phyloP scores from a whole-genome alignment of 805 yeast genomes.

The Wickerhamiella nectarea region DNA sequence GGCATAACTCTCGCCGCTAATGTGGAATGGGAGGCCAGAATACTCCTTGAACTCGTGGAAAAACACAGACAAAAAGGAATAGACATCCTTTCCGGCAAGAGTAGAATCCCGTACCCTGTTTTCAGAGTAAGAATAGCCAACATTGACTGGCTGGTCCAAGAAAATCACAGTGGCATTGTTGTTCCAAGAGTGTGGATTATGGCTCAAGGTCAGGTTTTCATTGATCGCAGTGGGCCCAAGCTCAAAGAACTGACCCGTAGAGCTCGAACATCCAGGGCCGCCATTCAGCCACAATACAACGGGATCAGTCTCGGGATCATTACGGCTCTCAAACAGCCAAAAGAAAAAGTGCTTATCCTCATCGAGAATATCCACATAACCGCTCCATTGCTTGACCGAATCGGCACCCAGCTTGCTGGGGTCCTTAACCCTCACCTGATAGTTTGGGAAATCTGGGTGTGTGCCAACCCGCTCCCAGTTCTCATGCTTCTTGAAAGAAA shows the following conservation, averaged over 20 bases:
- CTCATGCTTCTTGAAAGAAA: background rate
- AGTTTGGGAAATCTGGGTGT: constrained; percentile 21
- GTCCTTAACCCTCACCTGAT: constrained; percentile 47
- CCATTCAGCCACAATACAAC: constrained; percentile 85
- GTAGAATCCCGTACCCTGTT: constrained; percentile 13
- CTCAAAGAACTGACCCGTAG: constrained; percentile 86
- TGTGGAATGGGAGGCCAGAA: constrained; percentile 51
- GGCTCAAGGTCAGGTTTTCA: constrained; percentile 54
- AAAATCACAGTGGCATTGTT: constrained; percentile 81
- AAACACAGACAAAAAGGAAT: constrained; percentile 72
- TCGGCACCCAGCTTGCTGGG: constrained; percentile 69
- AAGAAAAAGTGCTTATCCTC: constrained; percentile 88
- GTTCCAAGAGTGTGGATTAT: constrained; percentile 87
- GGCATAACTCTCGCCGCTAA: constrained; percentile 93
- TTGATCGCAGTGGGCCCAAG: constrained; percentile 79
- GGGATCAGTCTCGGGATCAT: constrained; percentile 80
- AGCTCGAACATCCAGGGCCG: constrained; percentile 91
- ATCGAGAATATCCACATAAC: constrained; percentile 62
- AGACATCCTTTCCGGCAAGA: constrained; percentile 82
- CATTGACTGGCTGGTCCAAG: constrained; percentile 90
- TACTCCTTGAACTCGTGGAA: constrained; percentile 79
- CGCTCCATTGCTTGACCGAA: constrained; percentile 63
- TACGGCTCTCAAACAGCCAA: constrained; percentile 78
- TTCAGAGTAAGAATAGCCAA: constrained; percentile 70
- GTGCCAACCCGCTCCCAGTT: constrained; percentile 1